phyloP scores from a whole-genome alignment of 352 stramenopile species.

The Pythium monospermum region DNA sequence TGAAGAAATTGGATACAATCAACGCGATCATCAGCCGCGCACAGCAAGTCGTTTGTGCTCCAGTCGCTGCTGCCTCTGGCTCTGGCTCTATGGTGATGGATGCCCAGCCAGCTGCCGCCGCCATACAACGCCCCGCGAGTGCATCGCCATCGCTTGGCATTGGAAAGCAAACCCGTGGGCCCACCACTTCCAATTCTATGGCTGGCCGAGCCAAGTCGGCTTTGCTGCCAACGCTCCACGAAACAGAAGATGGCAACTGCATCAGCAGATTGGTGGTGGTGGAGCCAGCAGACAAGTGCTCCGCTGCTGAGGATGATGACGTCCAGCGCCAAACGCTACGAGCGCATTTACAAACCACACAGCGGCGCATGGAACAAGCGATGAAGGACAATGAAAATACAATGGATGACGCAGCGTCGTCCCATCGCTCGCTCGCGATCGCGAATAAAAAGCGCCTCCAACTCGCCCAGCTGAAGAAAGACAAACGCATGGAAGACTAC shows the following conservation, averaged over 20 bases:
- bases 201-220: neutral
- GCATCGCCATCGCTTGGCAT: too few species aligned
- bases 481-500: slow-evolving; percentile 62
- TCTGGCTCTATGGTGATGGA: neutral
- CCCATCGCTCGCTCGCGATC: slow-evolving; percentile 19
- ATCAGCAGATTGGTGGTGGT: too few species aligned
- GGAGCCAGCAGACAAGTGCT: neutral
- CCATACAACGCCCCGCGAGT: too few species aligned
- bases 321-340: too few species aligned
- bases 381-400: slow-evolving; percentile 31
- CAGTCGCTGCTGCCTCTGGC: too few species aligned
- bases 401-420: neutral
- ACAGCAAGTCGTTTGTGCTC: neutral
- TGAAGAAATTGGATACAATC: slow-evolving; percentile 57
- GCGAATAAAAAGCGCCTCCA: too few species aligned
- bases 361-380: slow-evolving; percentile 40
- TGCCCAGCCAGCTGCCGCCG: too few species aligned
- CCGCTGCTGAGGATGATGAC: neutral
- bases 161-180: too few species aligned
- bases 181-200: too few species aligned
- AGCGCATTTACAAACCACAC: slow-evolving; percentile 40
- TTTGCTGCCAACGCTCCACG: slow-evolving; percentile 9
- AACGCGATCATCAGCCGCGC: slow-evolving; percentile 45
- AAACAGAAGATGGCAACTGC: neutral
- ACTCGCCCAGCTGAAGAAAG: too few species aligned